Evolutionary conservation across 192 early-diverging fungal species (phyloP), one percentile per base, ranked within the genome.

Genomic region (Podila epicladia): DNA sequence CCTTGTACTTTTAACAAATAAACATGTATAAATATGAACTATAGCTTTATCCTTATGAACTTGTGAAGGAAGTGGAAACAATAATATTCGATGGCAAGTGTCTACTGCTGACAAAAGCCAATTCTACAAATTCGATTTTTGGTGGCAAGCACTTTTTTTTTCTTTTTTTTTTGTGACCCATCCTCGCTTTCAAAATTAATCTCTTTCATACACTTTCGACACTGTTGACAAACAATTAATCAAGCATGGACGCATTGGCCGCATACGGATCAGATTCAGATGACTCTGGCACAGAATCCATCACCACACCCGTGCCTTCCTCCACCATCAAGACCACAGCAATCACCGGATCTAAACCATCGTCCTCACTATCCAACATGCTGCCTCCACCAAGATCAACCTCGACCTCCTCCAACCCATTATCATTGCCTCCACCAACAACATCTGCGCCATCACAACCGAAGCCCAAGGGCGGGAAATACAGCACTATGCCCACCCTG

Each of bases 201-300:
- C 38, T 15, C 41, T 41, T 7, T 3, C 8, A 37, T 11, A 17
- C 41, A 45, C 41, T 1, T 45, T 45, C 15, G 15, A 17, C 41
- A 12, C 15, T 15, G 2, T 45, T 15, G 15, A 45, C 41, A 45
- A 13, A 45, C 41, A 45, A 45, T 15, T 45, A 13, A 17, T 45
- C 41, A 45, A 55, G 0, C 69, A 78, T 78, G 75, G 69, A 78
- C 22, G 75, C 75, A 37, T 64, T 78, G 8, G 69, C 63, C 26
- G 75, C 69, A 32, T 78, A 78, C 41, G 75, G 75, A 71, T 78
- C 75, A 12, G 75, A 78, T 35, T 71, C 75, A 12, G 75, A 78
- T 8, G 69, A 71, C 58, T 78, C 75, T 55, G 75, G 59, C 17
- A n/a, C 69, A 55, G 75, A 71, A 19, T 65, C 68, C 31, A 50